phyloP scores from a whole-genome alignment of 1,284 basidiomycete species.

The Farysia itapuensis region DNA sequence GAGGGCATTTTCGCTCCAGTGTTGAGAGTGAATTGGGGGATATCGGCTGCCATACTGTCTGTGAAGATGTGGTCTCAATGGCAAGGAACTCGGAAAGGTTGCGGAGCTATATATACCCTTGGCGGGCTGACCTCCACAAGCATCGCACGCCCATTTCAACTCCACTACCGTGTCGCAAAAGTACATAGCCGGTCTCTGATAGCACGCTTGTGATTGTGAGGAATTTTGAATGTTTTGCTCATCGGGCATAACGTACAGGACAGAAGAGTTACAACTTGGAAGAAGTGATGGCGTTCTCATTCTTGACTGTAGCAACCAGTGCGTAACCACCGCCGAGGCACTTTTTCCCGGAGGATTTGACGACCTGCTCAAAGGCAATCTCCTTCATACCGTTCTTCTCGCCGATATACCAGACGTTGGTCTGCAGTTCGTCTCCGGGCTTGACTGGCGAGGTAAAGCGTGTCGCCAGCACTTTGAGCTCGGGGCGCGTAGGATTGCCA shows the following conservation, averaged over 20 bases:
- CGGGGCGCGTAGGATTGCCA: slow-evolving; percentile 3
- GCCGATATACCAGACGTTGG: slow-evolving; percentile 46
- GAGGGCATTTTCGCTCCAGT: slow-evolving; percentile 41
- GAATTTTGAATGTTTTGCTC: too few species aligned
- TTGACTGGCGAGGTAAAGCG: slow-evolving; percentile 53
- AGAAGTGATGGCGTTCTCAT: slow-evolving; percentile 12
- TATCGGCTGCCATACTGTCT: slow-evolving; percentile 23
- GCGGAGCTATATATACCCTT: too few species aligned
- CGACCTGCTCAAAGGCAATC: slow-evolving; percentile 47
- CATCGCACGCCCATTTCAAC: too few species aligned
- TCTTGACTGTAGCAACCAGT: slow-evolving; percentile 18
- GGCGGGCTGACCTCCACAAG: too few species aligned
- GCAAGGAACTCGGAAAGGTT: too few species aligned
- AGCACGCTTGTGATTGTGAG: too few species aligned
- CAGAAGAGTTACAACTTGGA: slow-evolving; percentile 20
- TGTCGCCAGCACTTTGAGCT: slow-evolving; percentile 32
- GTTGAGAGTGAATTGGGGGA: slow-evolving; percentile 40
- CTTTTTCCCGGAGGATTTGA: slow-evolving; percentile 44
- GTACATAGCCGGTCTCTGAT: too few species aligned
- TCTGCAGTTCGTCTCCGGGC: slow-evolving; percentile 47
- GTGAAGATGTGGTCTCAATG: too few species aligned
- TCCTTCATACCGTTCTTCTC: slow-evolving; percentile 30
- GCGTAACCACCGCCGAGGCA: slow-evolving; percentile 46
- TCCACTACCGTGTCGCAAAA: too few species aligned
- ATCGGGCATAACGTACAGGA: too few species aligned